These are phyloP conservation scores for Zymoseptoria pseudotritici DNA, from an alignment of 2,329 filamentous ascomycete species.

Conservation along the genomic window DNA sequence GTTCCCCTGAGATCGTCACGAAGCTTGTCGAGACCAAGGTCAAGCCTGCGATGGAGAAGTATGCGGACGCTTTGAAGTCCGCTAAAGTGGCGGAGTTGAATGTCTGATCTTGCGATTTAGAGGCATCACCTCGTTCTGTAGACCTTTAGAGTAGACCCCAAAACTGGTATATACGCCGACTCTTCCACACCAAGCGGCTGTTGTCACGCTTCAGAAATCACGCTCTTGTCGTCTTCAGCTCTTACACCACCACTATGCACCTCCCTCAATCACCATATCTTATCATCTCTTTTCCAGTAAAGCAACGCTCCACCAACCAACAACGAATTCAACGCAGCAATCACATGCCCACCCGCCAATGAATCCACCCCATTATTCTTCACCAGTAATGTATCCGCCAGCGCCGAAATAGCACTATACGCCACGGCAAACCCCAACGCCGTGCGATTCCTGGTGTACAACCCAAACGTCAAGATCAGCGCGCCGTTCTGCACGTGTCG, in stretches of 20 bases:
- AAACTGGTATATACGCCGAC: not conserved
- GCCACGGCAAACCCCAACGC: conserved; percentile 25
- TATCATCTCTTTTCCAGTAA: conserved; percentile 23
- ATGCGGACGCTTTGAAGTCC: conserved; percentile 21
- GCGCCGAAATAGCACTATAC: conserved; percentile 22
- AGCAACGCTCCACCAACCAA: conserved; percentile 24
- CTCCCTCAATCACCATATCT: conserved; percentile 3
- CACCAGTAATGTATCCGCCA: conserved; percentile 26
- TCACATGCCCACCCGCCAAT: conserved; percentile 22
- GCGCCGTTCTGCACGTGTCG: conserved; percentile 28
- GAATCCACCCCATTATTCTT: conserved; percentile 23
- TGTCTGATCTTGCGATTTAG: conserved; percentile 12
- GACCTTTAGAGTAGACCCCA: not conserved
- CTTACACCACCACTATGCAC: not conserved
- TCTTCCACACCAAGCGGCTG: not conserved
- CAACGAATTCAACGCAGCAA: conserved; percentile 24
- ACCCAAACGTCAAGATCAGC: conserved; percentile 25
- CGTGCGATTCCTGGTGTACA: conserved; percentile 25
- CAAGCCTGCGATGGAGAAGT: conserved; percentile 29
- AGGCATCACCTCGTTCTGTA: not conserved
- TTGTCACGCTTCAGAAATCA: not conserved
- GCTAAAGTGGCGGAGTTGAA: conserved; percentile 24
- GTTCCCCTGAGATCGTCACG: conserved; percentile 35
- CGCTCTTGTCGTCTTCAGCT: not conserved
- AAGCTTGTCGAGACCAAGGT: conserved; percentile 32